Percentiles rank a stretch among this genome's conserved stretches.
phyloP scores from a whole-genome alignment of 352 stramenopile genomes.

The Pythium aquatile region DNA sequence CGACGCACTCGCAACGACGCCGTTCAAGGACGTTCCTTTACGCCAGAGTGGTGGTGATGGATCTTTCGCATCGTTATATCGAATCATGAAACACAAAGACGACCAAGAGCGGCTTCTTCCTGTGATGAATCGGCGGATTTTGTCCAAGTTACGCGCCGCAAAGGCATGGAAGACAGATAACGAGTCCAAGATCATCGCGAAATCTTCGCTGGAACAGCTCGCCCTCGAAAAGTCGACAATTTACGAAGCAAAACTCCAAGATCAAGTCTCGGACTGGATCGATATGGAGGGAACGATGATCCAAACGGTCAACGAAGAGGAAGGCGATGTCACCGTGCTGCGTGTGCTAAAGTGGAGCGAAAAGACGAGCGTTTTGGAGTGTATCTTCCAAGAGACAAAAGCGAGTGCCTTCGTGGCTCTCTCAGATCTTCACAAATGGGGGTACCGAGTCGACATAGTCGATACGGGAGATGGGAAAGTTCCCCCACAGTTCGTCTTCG shows the following conservation, averaged over 20 bases:
- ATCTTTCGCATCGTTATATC: conserved; percentile 28
- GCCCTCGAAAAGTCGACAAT: neutral
- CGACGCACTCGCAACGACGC: conserved; percentile 44
- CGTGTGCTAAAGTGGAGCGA: neutral
- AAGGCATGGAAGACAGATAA: neutral
- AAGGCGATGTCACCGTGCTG: neutral
- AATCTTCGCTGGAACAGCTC: neutral
- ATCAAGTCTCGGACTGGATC: neutral
- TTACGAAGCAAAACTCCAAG: neutral
- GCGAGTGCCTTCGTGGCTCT: neutral
- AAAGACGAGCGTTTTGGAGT: neutral
- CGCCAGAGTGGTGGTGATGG: conserved; percentile 19
- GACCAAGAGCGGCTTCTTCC: conserved; percentile 38
- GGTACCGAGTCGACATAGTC: neutral
- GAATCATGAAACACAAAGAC: conserved; percentile 32
- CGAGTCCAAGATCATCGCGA: neutral
- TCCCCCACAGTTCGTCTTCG: neutral
- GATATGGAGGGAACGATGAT: neutral
- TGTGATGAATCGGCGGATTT: conserved; percentile 31
- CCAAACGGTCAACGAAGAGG: neutral
- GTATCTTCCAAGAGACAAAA: neutral
- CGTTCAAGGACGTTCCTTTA: conserved; percentile 29
- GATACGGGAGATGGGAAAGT: neutral
- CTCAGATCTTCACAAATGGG: neutral
- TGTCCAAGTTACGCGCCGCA: conserved; percentile 33